Base-by-base conservation (phyloP, 2,329 filamentous ascomycete species). In the Claviceps quebecensis region DNA sequence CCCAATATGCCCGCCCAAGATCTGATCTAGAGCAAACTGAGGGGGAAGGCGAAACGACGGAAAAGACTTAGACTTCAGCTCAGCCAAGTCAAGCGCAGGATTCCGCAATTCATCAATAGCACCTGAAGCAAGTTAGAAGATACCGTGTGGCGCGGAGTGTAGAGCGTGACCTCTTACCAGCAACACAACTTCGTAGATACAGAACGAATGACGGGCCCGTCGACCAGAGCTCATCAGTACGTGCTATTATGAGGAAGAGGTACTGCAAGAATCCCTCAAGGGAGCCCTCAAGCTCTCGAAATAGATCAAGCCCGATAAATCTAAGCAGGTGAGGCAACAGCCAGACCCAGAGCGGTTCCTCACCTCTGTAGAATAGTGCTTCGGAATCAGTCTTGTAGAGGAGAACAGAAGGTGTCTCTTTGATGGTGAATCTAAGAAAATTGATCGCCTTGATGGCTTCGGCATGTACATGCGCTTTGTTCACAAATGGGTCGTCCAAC, bases 341-440 rank as follows among this genome's bases (percentile, higher is more conserved):
- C 81, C 81, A 86, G 40, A 77, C 62, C 74, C 83, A 86, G 43
- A 84, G 70, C 4, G 85, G 75, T 54, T 83, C 80, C 40, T 67
- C 67, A 16, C 81, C 77, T 41, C 77, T 70, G 48, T 74, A 73
- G 51, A 80, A 63, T 45, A 74, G 72, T 3, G 65, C 63, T 44
- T 67, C 67, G 3, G 60, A 60, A 19, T 68, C 62, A 11, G 69
- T 66, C 29, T 63, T 65, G 53, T 71, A 72, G 19, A 75, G 67
- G 29, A 91, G 70, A n/a, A 89, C 77, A 39, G 74, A 70, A 2
- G 86, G 88, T 7, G 84, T 86, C 60, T 89, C 86, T 55, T 80
- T 76, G 56, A 95, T 76, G 2, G 86, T 86, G 49, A 85, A 76
- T 52, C 78, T 77, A 45, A 96, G 74, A 49, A 95, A 89, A 57